These are phyloP conservation scores for Acanthamoeba rhysodes DNA, from an alignment of 208 protist genomes.

Conservation along the genomic window DNA sequence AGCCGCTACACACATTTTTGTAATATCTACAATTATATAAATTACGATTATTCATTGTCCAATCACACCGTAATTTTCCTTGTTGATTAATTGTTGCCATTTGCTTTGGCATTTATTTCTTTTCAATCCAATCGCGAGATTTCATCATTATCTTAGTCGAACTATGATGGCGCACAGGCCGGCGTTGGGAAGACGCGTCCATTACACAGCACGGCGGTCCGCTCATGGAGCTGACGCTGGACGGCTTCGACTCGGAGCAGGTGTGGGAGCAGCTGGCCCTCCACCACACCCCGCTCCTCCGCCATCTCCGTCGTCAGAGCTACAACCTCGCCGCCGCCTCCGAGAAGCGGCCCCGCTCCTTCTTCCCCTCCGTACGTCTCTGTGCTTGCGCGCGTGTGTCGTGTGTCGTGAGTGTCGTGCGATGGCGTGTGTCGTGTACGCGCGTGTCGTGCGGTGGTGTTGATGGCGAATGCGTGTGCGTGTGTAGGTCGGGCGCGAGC, in stretches of 20 bases:
- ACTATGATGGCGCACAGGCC: background rate
- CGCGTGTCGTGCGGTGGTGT: too few species aligned
- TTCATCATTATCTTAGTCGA: background rate
- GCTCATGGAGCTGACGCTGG: conserved; percentile 39
- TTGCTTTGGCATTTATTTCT: too few species aligned
- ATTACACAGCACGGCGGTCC: background rate
- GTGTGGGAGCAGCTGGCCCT: conserved; percentile 75
- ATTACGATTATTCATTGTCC: too few species aligned
- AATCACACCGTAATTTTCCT: too few species aligned
- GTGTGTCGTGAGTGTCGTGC: too few species aligned
- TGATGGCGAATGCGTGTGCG: too few species aligned
- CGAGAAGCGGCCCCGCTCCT: background rate
- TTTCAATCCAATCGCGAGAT: background rate
- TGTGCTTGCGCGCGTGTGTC: too few species aligned
- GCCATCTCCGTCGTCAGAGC: background rate
- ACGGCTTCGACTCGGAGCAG: conserved; percentile 73
- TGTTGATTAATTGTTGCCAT: too few species aligned
- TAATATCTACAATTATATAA: too few species aligned
- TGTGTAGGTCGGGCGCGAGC: background rate
- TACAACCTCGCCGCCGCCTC: too few species aligned
- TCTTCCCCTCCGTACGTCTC: background rate
- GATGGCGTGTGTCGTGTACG: too few species aligned
- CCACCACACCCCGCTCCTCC: conserved; percentile 56
- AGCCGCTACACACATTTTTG: background rate
- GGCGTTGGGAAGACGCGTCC: background rate